Percentiles rank a stretch among this genome's conserved stretches.
Evolutionary conservation across 306 rosid genomes (phyloP).

Genomic region (Lagenaria siceraria): DNA sequence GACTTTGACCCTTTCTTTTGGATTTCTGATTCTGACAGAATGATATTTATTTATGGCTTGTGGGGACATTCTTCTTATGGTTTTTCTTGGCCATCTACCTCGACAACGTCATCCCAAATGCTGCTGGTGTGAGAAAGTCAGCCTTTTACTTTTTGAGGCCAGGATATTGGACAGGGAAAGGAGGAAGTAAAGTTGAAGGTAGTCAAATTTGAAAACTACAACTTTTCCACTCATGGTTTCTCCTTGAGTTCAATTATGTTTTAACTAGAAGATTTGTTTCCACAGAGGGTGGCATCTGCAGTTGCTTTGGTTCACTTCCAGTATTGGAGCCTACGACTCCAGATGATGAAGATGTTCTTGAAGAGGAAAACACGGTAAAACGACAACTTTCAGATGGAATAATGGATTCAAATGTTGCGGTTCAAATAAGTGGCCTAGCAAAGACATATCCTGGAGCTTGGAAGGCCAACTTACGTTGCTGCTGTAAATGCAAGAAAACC

Average conservation of each 20-base stretch:
- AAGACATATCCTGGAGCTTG: conserved; percentile 62
- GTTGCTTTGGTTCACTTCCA: conserved; percentile 44
- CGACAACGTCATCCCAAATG: conserved; percentile 75
- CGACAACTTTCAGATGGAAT: conserved; percentile 29
- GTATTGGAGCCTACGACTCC: conserved; percentile 34
- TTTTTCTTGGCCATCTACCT: conserved; percentile 73
- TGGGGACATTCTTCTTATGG: conserved; percentile 68
- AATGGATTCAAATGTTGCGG: conserved; percentile 47
- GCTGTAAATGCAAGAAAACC: conserved; percentile 44
- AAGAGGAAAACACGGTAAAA: conserved; percentile 67
- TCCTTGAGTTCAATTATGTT: not conserved
- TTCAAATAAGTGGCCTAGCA: conserved; percentile 68
- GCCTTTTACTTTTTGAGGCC: conserved; percentile 58
- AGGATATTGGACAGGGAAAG: conserved; percentile 60
- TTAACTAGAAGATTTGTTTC: conserved; percentile 4
- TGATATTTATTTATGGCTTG: conserved; percentile 53
- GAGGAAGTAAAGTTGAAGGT: conserved; percentile 73
- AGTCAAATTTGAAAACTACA: not conserved
- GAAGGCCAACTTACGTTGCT: conserved; percentile 33
- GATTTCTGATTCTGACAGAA: conserved; percentile 39
- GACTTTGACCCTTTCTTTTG: not conserved
- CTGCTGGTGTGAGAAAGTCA: conserved; percentile 76
- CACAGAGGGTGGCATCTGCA: conserved; percentile 68
- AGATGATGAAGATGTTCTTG: conserved; percentile 77
- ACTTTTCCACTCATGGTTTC: not conserved